A percentile compares a stretch with the other conserved stretches of the same genome.
phyloP scores from a whole-genome alignment of 2,329 filamentous ascomycete genomes.

The Fusarium xylarioides region DNA sequence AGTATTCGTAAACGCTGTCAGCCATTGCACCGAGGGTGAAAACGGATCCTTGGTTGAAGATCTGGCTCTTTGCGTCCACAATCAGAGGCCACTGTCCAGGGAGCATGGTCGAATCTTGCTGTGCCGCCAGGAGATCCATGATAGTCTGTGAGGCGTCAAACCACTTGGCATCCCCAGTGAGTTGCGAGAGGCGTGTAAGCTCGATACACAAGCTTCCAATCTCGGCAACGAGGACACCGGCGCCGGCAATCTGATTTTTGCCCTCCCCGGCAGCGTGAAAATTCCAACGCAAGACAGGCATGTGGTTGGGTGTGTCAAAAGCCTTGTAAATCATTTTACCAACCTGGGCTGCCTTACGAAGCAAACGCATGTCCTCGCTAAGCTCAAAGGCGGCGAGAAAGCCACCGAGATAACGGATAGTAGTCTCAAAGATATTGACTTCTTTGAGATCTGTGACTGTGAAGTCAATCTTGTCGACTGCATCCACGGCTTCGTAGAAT shows the following conservation, averaged over 20 bases:
- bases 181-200: constrained; percentile 75
- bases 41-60: constrained; percentile 34
- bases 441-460: constrained; percentile 55
- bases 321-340: constrained; percentile 71
- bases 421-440: constrained; percentile 76
- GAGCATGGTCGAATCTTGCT: constrained; percentile 71
- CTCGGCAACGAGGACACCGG: constrained; percentile 55
- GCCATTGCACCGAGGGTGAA: constrained; percentile 62
- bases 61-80: constrained; percentile 35
- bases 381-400: constrained; percentile 76
- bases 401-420: constrained; percentile 75
- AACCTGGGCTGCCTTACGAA: constrained; percentile 70
- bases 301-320: constrained; percentile 74
- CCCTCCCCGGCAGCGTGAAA: constrained; percentile 51
- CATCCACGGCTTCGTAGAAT: constrained; percentile 70
- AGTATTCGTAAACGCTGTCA: constrained; percentile 79
- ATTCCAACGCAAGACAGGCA: constrained; percentile 64
- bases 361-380: constrained; percentile 63
- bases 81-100: constrained; percentile 76
- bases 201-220: constrained; percentile 76
- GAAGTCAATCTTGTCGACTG: constrained; percentile 69
- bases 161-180: constrained; percentile 77
- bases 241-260: constrained; percentile 42
- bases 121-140: constrained; percentile 70
- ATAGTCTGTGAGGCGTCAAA: constrained; percentile 76